These are phyloP conservation scores for Fusarium humuli DNA, from an alignment of 2,329 filamentous ascomycete genomes.

Conservation along the genomic window DNA sequence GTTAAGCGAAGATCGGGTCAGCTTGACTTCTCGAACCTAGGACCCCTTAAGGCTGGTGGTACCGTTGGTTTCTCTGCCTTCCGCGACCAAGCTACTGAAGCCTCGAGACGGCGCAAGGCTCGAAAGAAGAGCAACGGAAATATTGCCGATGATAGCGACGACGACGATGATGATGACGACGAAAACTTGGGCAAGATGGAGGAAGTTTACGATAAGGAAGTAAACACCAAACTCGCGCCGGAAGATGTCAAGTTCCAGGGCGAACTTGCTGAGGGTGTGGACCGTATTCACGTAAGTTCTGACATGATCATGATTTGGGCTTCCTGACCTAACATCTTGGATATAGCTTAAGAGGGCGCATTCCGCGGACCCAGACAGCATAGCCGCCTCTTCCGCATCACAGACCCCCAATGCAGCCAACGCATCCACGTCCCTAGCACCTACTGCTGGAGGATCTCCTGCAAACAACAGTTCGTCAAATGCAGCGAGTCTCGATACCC, in stretches of 20 bases:
- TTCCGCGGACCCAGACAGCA: slow-evolving; percentile 74
- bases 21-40: slow-evolving; percentile 85
- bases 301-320: background rate
- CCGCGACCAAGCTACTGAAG: slow-evolving; percentile 74
- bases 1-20: slow-evolving; percentile 85
- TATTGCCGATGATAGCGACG: slow-evolving; percentile 79
- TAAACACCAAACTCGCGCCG: slow-evolving; percentile 69
- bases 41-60: slow-evolving; percentile 85
- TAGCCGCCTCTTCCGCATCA: slow-evolving; percentile 50
- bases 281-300: slow-evolving; percentile 78
- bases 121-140: slow-evolving; percentile 74
- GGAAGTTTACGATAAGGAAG: slow-evolving; percentile 71
- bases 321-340: slow-evolving; percentile 20
- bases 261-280: slow-evolving; percentile 82
- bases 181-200: slow-evolving; percentile 73
- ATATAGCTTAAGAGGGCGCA: slow-evolving; percentile 82
- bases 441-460: slow-evolving; percentile 28
- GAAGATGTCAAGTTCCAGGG: slow-evolving; percentile 79
- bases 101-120: slow-evolving; percentile 65
- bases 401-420: slow-evolving; percentile 58
- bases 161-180: slow-evolving; percentile 75
- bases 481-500: slow-evolving; percentile 44
- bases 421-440: slow-evolving; percentile 50
- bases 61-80: slow-evolving; percentile 92
- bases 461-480: slow-evolving; percentile 27